Conservation (phyloP, 2,329 filamentous ascomycete genomes). For the Aspergillus sp. region DNA sequence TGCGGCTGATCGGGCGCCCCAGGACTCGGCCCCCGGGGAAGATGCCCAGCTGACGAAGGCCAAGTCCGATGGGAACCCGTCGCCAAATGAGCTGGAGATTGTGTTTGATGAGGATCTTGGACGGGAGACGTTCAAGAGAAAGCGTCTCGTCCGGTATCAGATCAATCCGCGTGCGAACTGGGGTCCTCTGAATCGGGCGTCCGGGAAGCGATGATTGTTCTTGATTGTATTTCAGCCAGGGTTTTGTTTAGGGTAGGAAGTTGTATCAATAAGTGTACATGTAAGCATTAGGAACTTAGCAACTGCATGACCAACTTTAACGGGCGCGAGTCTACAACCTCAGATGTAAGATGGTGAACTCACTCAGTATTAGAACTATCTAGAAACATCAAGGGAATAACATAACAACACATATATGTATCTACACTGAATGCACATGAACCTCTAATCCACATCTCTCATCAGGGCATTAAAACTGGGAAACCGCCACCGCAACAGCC, state of each 20-base stretch:
- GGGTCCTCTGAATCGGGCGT: conserved; percentile 70
- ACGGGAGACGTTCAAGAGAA: conserved; percentile 58
- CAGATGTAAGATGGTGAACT: background rate
- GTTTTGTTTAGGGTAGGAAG: background rate
- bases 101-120: conserved; percentile 81
- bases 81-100: conserved; percentile 47
- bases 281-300: too few species aligned
- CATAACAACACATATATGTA: conserved; percentile 8
- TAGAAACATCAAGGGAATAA: background rate
- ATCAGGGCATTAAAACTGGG: conserved; percentile 58
- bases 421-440: conserved; percentile 6
- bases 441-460: conserved; percentile 9
- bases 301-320: too few species aligned
- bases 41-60: background rate
- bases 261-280: background rate
- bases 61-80: background rate
- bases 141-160: conserved; percentile 81
- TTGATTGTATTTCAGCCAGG: background rate
- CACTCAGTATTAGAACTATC: background rate
- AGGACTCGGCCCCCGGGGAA: background rate
- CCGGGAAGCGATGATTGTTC: conserved; percentile 12
- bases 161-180: conserved; percentile 87
- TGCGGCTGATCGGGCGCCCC: background rate
- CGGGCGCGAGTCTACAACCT: too few species aligned
- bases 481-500: conserved; percentile 89